phyloP scores from a whole-genome alignment of 2,329 filamentous ascomycete genomes.

The Colletotrichum paranaense region DNA sequence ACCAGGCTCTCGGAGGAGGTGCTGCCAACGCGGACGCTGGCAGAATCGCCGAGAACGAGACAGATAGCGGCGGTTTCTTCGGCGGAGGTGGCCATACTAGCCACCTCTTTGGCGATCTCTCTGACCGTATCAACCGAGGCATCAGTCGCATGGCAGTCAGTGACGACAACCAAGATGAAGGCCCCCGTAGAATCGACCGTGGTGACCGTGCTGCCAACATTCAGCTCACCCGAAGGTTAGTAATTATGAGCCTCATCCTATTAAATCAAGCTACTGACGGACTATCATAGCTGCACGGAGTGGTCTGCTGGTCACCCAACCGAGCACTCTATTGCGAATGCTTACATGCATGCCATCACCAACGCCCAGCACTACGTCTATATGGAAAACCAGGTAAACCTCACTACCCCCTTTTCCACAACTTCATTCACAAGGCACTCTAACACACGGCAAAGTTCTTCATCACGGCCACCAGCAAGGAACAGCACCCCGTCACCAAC shows the following conservation, averaged over 20 bases:
- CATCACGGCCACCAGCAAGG: slow-evolving; percentile 80
- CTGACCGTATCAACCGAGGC: slow-evolving; percentile 54
- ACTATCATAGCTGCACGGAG: slow-evolving; percentile 51
- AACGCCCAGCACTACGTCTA: slow-evolving; percentile 80
- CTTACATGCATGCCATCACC: slow-evolving; percentile 79
- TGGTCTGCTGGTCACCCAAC: slow-evolving; percentile 65
- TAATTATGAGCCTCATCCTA: slow-evolving; percentile 35
- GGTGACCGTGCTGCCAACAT: slow-evolving; percentile 51
- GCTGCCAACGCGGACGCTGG: slow-evolving; percentile 32
- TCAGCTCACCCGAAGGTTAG: slow-evolving; percentile 61
- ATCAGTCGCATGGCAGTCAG: slow-evolving; percentile 52
- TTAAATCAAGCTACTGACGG: background rate
- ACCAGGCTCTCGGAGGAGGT: slow-evolving; percentile 46
- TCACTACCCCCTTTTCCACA: background rate
- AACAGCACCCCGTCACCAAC: slow-evolving; percentile 80
- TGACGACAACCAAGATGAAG: slow-evolving; percentile 42
- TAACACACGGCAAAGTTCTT: slow-evolving; percentile 70
- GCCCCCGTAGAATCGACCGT: slow-evolving; percentile 29
- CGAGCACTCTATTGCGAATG: slow-evolving; percentile 86
- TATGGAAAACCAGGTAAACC: slow-evolving; percentile 76
- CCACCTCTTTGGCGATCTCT: slow-evolving; percentile 56
- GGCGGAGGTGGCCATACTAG: slow-evolving; percentile 38
- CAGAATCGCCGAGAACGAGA: slow-evolving; percentile 18
- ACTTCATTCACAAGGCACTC: background rate
- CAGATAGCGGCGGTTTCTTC: slow-evolving; percentile 36